These are phyloP conservation scores for Triticum dicoccoides DNA, from an alignment of 176 grass and related monocot species.

Conservation along the genomic window DNA sequence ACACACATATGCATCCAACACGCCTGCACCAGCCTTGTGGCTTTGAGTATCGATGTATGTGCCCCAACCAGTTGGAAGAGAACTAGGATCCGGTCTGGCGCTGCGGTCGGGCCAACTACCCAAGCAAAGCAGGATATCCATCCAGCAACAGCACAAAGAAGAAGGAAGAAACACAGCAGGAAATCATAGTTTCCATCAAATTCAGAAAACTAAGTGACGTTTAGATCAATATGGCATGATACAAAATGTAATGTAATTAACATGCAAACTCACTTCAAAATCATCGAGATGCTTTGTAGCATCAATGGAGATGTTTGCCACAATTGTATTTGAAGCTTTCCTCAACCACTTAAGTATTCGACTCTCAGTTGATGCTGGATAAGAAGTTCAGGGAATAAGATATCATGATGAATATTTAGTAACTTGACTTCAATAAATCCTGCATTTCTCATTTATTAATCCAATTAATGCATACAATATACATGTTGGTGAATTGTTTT, in stretches of 20 bases:
- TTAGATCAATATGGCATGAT: background rate
- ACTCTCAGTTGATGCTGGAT: constrained; percentile 57
- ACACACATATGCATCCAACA: too few relatives aligned
- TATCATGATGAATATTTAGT: constrained; percentile 2
- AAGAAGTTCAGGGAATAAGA: constrained; percentile 13
- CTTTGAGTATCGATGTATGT: too few relatives aligned
- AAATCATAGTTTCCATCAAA: background rate
- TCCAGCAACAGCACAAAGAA: too few relatives aligned
- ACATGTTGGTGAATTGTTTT: background rate
- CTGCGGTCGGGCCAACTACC: too few relatives aligned
- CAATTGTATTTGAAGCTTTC: constrained; percentile 61
- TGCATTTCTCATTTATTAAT: background rate
- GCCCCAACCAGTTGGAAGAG: too few relatives aligned
- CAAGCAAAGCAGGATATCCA: too few relatives aligned
- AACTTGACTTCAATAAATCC: constrained; percentile 1
- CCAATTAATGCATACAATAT: constrained; percentile 22
- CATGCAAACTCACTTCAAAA: constrained; percentile 60
- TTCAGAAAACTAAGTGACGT: background rate
- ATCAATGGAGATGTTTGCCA: constrained; percentile 43
- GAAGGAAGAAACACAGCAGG: too few relatives aligned
- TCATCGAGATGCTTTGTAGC: constrained; percentile 56
- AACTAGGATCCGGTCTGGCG: too few relatives aligned
- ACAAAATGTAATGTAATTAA: background rate
- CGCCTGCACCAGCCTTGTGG: too few relatives aligned
- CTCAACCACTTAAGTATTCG: constrained; percentile 62